Evolutionary conservation across 2,329 filamentous ascomycete genomes (phyloP), one percentile per base, ranked within the genome.

Genomic region (Aspergillus puulaauensis): DNA sequence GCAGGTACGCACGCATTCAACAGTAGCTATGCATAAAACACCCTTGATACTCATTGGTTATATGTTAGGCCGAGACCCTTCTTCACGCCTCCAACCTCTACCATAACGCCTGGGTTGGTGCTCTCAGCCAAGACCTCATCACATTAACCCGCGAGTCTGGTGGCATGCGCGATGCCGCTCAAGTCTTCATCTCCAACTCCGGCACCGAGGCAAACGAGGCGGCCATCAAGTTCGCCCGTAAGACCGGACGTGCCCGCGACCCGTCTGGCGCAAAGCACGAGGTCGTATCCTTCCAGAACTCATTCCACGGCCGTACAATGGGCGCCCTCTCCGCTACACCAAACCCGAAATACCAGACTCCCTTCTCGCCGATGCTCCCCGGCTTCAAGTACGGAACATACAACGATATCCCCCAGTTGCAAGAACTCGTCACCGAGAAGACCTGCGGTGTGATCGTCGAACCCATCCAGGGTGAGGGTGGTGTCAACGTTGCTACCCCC

Each of bases 121-220:
- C 89, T 2, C 86, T 99, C 52, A 96, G 91, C 61, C 88, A 95
- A 74, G 81, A 92, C 23, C 83, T 99, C 23, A 85, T 99, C 35
- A 84, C 93, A 67, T 88, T 89, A 75, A 99, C 95, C 0, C 76
- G 84, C 54, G 86, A 88, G 67, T 87, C 89, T 0, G 91, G 91
- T 41, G 90, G 83, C 64, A 96, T 98, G 89, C 86, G 89, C 66
- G 85, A 89, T 69, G 91, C 89, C 17, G 81, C 84, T 19, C 85
- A 90, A 56, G 91, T 91, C 2, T 99, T 99, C 72, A 84, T 99
- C 64, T 96, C 91, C 80, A 99, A 99, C 79, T 97, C 93, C 4
- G 95, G 95, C 59, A 91, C 90, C 59, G 95, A 99, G 78, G 95
- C 95, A 71, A 99, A 99, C 75, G 95, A 99, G 79, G 95, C 93